Base-by-base conservation (phyloP, 2,329 filamentous ascomycete species). In the Aspergillus luchuensis region DNA sequence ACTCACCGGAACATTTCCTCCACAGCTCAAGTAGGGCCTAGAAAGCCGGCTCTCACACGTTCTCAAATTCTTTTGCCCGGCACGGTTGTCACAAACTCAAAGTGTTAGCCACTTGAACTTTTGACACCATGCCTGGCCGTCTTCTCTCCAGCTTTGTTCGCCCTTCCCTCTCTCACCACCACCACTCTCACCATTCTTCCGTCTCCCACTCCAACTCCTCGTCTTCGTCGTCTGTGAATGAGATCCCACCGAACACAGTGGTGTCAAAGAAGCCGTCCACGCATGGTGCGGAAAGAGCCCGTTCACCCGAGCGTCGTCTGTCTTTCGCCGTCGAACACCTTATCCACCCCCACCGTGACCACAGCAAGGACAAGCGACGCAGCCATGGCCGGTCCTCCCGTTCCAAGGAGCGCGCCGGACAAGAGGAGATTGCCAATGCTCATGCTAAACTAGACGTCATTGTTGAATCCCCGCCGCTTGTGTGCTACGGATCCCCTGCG, bases 381-480 rank as follows among this genome's bases (percentile, higher is more conserved):
- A 75, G 71, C 39, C 66, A 76, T n/a, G 70, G 70, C 36, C 71
- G 73, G 6, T 66, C 70, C 0, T 69, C 70, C 21, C 72, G 75
- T 50, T 78, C 76, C 1, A 78, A 77, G 67, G 76, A 78, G 30
- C 74, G 74, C 19, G 56, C 67, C 13, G 59, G 54, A 23, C 70
- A 71, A 50, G 72, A 74, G 1, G 59, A 68, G n/a, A 53, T 61
- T 30, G 70, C 76, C 7, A 67, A 72, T 38, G 76, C 79, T 52
- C 75, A 81, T 2, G 82, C 84, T 54, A 84, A 80, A 63, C 76
- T 89, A 64, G 80, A 84, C 60, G 81, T 89, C 69, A 76, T 83
- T 68, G 89, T 97, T 64, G 93, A 97, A 80, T 96, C 91, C 11
- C 92, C 92, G 1, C 93, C 93, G 2, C 83, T 94, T 17, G 86